Evolutionary conservation across 352 stramenopile genomes (phyloP).

Genomic region (Globisporangium spiculum): DNA sequence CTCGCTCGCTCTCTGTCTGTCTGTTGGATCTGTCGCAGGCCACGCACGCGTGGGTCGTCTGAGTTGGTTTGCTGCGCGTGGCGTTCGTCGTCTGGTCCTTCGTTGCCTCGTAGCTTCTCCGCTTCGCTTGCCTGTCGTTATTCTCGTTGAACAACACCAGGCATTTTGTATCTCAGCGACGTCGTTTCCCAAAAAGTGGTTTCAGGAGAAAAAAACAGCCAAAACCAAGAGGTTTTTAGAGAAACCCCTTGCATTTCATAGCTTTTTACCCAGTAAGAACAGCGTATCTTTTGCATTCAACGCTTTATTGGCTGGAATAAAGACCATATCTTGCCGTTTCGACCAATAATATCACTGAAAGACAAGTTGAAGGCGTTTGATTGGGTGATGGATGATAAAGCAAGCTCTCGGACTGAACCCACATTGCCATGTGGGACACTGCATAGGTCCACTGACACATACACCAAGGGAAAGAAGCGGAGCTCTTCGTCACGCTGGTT

Average conservation of each 20-base stretch:
- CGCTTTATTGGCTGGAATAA: neutral
- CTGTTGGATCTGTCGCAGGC: neutral
- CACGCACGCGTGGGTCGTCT: neutral
- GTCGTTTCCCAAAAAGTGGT: constrained; percentile 9
- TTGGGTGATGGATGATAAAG: neutral
- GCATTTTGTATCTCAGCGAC: constrained; percentile 1
- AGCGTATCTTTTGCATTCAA: neutral
- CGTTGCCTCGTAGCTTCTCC: neutral
- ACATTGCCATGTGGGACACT: neutral
- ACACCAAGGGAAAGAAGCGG: neutral
- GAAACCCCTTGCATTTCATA: neutral
- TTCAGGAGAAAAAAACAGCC: neutral
- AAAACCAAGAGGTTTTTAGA: no score
- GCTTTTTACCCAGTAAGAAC: neutral
- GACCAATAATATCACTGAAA: neutral
- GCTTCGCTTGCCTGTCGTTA: neutral
- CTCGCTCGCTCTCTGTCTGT: neutral
- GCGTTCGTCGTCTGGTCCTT: neutral
- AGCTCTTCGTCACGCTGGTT: neutral
- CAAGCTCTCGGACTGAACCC: neutral
- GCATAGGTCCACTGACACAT: neutral
- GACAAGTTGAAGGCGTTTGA: constrained; percentile 5
- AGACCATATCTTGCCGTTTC: neutral
- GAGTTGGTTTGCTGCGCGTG: neutral
- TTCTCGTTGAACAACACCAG: neutral